Evolutionary conservation across 2,329 filamentous ascomycete species (phyloP).

Genomic region (Penicillium sp.): DNA sequence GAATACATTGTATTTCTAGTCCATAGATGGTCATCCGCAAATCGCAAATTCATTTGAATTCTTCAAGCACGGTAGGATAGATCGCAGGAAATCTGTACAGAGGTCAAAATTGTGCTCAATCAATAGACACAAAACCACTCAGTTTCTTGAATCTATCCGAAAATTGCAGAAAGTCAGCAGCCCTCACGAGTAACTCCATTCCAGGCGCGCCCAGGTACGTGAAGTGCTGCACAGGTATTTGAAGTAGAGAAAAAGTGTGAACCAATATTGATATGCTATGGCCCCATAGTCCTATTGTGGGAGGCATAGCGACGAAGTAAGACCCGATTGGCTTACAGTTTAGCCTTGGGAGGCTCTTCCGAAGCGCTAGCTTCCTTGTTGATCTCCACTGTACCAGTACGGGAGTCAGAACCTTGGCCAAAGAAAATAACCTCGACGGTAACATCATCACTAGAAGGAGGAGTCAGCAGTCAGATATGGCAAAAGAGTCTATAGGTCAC

Average conservation of each 20-base stretch:
- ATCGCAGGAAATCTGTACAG: slow-evolving; percentile 1
- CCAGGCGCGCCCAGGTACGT: not conserved
- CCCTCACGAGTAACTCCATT: too few species aligned
- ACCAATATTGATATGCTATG: not conserved
- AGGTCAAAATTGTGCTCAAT: not conserved
- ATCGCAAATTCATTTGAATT: not conserved
- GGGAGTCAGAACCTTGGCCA: slow-evolving; percentile 74
- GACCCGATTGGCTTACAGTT: slow-evolving; percentile 42
- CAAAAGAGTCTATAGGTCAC: slow-evolving; percentile 27
- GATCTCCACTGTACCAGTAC: slow-evolving; percentile 76
- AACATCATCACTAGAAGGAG: slow-evolving; percentile 74
- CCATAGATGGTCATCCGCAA: not conserved
- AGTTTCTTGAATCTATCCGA: not conserved
- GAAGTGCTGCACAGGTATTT: not conserved
- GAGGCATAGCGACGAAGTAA: not conserved
- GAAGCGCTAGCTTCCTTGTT: slow-evolving; percentile 84
- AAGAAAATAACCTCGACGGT: slow-evolving; percentile 99
- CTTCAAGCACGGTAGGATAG: not conserved
- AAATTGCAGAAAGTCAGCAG: not conserved
- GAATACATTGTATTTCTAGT: not conserved
- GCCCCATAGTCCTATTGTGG: not conserved
- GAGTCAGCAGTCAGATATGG: not conserved
- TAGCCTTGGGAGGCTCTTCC: slow-evolving; percentile 52
- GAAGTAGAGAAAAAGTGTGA: not conserved
- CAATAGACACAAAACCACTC: not conserved